phyloP scores from a whole-genome alignment of 768 basidiomycete species.

The Mycena leptocephala region DNA sequence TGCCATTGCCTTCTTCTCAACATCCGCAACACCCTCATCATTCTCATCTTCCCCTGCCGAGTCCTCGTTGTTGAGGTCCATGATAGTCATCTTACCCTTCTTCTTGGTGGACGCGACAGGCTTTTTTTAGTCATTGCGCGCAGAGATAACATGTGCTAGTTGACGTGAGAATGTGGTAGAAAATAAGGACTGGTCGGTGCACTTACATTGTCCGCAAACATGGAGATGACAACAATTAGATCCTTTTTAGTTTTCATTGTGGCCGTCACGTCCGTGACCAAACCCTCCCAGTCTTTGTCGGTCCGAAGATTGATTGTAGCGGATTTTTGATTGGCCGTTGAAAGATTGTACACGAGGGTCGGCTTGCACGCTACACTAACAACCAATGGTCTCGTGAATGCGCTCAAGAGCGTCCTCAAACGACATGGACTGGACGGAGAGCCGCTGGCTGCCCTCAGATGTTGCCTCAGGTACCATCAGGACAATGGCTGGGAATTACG shows the following conservation, averaged over 20 bases:
- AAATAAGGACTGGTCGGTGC: not conserved
- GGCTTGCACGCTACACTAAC: not conserved
- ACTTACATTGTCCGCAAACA: not conserved
- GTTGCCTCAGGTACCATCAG: constrained; percentile 12
- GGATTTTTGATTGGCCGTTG: not conserved
- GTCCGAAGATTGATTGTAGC: not conserved
- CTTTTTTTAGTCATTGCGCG: not conserved
- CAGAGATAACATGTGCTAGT: not conserved
- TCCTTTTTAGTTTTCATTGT: not conserved
- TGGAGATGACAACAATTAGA: not conserved
- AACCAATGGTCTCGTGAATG: constrained; percentile 5
- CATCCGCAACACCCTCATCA: not conserved
- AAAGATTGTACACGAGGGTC: constrained; percentile 3
- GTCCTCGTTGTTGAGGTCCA: constrained; percentile 18
- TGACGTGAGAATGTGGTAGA: not conserved
- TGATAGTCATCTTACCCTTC: not conserved
- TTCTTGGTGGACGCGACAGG: not conserved
- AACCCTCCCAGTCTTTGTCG: not conserved
- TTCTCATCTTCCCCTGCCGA: constrained; percentile 7
- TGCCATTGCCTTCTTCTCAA: not conserved
- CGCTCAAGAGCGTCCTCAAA: constrained; percentile 21
- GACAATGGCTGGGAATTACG: not conserved
- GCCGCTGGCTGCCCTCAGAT: not conserved
- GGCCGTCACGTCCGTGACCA: not conserved
- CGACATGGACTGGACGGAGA: not conserved